These are phyloP conservation scores for Mucor sp. DNA, from an alignment of 371 early-diverging fungal species.

Conservation along the genomic window DNA sequence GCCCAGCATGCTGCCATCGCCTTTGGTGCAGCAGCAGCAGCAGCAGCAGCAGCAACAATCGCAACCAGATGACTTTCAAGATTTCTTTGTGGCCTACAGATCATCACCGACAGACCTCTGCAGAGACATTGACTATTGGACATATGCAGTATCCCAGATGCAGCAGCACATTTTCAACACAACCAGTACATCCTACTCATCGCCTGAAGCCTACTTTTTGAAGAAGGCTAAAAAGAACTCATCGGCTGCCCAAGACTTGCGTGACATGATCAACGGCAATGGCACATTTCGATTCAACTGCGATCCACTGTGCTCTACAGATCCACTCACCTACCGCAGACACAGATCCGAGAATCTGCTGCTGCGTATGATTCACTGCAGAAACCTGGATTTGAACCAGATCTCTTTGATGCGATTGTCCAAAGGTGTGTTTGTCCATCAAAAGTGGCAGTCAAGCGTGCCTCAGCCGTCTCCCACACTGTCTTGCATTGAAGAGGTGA, in stretches of 20 bases:
- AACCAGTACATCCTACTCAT: constrained; percentile 18
- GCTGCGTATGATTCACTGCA: constrained; percentile 34
- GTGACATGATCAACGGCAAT: constrained; percentile 2
- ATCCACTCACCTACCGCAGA: constrained; percentile 26
- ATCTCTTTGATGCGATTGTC: constrained; percentile 34
- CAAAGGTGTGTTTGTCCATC: constrained; percentile 46
- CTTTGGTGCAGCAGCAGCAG: no score
- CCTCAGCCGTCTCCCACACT: constrained; percentile 29
- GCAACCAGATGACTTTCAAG: constrained; percentile 9
- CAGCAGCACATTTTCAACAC: constrained; percentile 38
- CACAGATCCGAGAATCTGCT: constrained; percentile 42
- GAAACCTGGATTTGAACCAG: constrained; percentile 16
- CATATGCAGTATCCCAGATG: constrained; percentile 21
- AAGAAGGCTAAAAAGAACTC: constrained; percentile 2
- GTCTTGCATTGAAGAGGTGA: constrained; percentile 22
- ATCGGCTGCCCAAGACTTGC: neutral
- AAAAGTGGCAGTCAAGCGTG: constrained; percentile 32
- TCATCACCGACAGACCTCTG: neutral
- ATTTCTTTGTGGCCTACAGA: constrained; percentile 3
- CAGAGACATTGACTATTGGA: neutral
- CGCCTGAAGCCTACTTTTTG: constrained; percentile 29
- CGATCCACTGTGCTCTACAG: constrained; percentile 5
- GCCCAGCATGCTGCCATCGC: neutral
- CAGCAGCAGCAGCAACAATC: neutral
- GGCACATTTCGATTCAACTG: constrained; percentile 1